A percentile compares a stretch with the other conserved stretches of the same genome.
Evolutionary conservation across 441 rosid species (phyloP).

Genomic region (Biscutella laevigata): DNA sequence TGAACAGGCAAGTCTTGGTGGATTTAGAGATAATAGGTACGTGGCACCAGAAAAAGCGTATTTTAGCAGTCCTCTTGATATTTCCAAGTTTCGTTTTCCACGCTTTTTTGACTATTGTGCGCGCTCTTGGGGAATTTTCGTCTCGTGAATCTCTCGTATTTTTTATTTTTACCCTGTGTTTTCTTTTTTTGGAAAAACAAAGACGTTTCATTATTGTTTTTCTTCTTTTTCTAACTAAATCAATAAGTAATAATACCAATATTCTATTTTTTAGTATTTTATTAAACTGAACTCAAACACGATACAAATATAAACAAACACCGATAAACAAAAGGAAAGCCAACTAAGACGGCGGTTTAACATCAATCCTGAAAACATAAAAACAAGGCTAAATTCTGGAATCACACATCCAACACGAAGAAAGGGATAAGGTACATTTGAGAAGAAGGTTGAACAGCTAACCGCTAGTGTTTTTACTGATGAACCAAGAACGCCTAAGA

Average conservation of each 20-base stretch:
- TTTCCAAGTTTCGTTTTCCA: conserved; percentile 12
- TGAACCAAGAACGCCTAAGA: no score
- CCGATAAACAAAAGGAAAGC: no score
- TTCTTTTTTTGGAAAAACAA: conserved; percentile 25
- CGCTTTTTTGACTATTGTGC: conserved; percentile 6
- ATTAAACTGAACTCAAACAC: no score
- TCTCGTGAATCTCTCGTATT: conserved; percentile 21
- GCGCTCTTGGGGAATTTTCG: background rate
- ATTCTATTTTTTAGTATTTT: no score
- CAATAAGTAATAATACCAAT: background rate
- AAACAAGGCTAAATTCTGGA: no score
- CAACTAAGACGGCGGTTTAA: no score
- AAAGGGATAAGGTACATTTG: no score
- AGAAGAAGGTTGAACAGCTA: no score
- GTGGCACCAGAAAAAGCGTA: conserved; percentile 29
- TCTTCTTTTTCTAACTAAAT: background rate
- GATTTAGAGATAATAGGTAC: conserved; percentile 12
- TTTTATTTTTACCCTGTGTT: conserved; percentile 23
- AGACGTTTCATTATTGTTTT: conserved; percentile 22
- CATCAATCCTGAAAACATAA: no score
- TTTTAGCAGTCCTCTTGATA: background rate
- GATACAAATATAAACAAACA: no score
- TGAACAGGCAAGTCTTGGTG: conserved; percentile 27
- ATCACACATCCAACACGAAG: no score
- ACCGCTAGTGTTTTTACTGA: no score